These are phyloP conservation scores for Boletus tylopilopsis DNA, from an alignment of 768 basidiomycete species.

Conservation along the genomic window DNA sequence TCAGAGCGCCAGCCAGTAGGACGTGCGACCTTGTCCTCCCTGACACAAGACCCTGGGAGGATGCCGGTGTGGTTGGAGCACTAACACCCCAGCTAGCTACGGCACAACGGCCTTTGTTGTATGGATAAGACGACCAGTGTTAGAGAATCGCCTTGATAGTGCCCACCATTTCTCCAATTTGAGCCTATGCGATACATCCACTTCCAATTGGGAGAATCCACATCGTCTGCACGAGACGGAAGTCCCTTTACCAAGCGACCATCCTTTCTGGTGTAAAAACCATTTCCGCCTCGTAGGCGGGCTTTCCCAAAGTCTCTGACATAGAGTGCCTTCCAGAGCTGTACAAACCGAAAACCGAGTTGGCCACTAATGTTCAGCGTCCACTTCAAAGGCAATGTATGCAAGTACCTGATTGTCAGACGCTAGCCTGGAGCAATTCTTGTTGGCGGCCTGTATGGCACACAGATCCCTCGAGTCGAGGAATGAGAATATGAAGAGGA, in stretches of 20 bases:
- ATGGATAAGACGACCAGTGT: constrained; percentile 20
- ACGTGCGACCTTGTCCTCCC: constrained; percentile 35
- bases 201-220: constrained; percentile 58
- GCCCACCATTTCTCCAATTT: constrained; percentile 75
- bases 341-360: constrained; percentile 1
- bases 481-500: constrained; percentile 70
- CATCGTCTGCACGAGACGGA: constrained; percentile 46
- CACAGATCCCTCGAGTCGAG: constrained; percentile 68
- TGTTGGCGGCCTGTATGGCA: constrained; percentile 54
- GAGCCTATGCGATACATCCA: constrained; percentile 84
- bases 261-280: constrained; percentile 53
- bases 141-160: constrained; percentile 8
- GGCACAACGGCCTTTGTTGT: constrained; percentile 57
- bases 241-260: constrained; percentile 57
- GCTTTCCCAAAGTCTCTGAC: constrained; percentile 60
- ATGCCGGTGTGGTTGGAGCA: not conserved
- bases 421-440: constrained; percentile 64
- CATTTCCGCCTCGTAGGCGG: constrained; percentile 64
- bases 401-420: constrained; percentile 57
- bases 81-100: constrained; percentile 34
- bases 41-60: not conserved
- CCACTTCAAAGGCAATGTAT: constrained; percentile 2
- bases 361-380: constrained; percentile 15
- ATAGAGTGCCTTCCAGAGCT: constrained; percentile 71
- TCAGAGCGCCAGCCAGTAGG: constrained; percentile 56